Base-by-base conservation (phyloP, 805 yeast species). In the Deakozyma indianensis region DNA sequence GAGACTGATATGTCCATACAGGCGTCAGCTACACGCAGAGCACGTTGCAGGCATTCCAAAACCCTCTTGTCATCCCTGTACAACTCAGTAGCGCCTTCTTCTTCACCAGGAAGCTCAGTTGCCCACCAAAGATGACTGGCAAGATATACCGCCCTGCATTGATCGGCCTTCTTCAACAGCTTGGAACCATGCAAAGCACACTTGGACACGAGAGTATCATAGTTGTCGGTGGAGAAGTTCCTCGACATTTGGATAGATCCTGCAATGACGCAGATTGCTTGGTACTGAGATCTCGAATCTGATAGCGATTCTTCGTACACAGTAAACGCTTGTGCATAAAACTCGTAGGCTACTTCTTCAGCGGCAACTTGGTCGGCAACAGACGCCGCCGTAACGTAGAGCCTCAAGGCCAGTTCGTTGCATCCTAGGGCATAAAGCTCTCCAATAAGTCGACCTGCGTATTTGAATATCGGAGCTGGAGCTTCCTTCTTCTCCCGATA, bases 91-190 rank as follows among this genome's bases (percentile, higher is more conserved):
- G 63, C 64, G 22, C 69, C 73, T 46, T 68, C 74, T 46, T 42
- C 45, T 48, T 70, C 73, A 3, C 67, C 74, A 20, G 71, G 67
- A 16, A 70, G 71, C 48, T 83, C 87, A 22, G 80, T 77, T 56
- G 90, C 82, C 92, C 94, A 84, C 96, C 96, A 92, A 43, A 92
- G 65, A 62, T 92, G 96, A 1, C 95, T 79, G 40, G 95, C 88
- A 44, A 76, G 63, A 58, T 83, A 85, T 3, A 87, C 94, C 0
- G 95, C 80, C 15, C 96, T 75, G 60, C 96, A 88, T 62, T 92
- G 98, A 56, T 90, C 97, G 28, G 92, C 87, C 60, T 90, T 90
- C 61, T 84, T 86, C 56, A 90, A 69, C 43, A 92, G 69, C 61
- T 84, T 85, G 14, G 95, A 84, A 3, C 95, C 94, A 56, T 86